Percentiles rank a stretch among this genome's conserved stretches.
Evolutionary conservation across 192 early-diverging fungal genomes (phyloP).

Genomic region (Hyaloraphidium curvatum): DNA sequence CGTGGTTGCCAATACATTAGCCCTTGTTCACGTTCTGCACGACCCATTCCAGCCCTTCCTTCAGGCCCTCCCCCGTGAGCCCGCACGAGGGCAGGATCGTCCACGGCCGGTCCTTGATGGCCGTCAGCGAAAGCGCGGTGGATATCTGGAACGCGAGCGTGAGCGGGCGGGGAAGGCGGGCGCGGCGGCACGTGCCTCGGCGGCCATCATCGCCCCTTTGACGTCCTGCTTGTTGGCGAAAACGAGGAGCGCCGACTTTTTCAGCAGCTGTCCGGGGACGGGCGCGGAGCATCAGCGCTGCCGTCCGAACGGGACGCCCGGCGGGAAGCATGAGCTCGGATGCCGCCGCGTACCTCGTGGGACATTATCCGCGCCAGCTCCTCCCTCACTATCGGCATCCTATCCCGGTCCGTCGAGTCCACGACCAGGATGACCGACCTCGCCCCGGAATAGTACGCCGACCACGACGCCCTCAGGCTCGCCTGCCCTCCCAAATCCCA

Average conservation of each 20-base stretch:
- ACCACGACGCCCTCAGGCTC: slow-evolving; percentile 39
- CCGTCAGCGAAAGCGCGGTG: slow-evolving; percentile 30
- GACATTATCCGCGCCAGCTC: slow-evolving; percentile 52
- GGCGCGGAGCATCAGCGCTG: neutral
- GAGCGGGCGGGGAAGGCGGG: no score
- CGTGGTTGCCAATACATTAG: no score
- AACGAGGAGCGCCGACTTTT: slow-evolving; percentile 33
- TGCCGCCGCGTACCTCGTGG: slow-evolving; percentile 22
- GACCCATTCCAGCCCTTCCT: slow-evolving; percentile 72
- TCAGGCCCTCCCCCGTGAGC: slow-evolving; percentile 60
- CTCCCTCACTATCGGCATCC: slow-evolving; percentile 35
- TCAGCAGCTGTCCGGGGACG: slow-evolving; percentile 27
- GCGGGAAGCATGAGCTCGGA: no score
- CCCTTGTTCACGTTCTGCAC: slow-evolving; percentile 55
- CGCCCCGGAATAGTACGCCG: slow-evolving; percentile 42
- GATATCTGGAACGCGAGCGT: no score
- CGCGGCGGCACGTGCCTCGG: no score
- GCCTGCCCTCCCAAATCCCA: slow-evolving; percentile 42
- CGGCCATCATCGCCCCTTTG: slow-evolving; percentile 36
- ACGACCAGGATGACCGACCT: slow-evolving; percentile 55
- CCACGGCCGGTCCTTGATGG: slow-evolving; percentile 45
- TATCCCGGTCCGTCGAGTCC: slow-evolving; percentile 42
- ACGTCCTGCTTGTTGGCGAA: slow-evolving; percentile 56
- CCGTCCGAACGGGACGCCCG: no score
- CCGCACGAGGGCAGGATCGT: slow-evolving; percentile 72